Base-by-base conservation (phyloP, 1,284 basidiomycete genomes). In the Irpex sp. region DNA sequence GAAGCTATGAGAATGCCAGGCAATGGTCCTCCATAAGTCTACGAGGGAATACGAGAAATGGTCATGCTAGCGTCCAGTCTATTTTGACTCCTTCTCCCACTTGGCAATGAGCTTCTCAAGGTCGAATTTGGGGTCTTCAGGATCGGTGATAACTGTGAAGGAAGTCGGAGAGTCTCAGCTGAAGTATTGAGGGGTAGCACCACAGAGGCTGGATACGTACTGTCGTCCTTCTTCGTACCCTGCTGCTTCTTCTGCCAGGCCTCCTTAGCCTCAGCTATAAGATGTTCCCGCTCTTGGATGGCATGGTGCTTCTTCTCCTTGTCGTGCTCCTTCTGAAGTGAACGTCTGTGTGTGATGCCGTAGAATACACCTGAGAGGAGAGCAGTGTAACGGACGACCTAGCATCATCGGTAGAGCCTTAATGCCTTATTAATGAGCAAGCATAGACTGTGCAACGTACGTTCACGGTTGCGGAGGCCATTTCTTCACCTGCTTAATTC, bases 371-470 rank as follows among this genome's bases (percentile, higher is more conserved):
- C 97, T 62, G 86, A 84, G 67, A 92, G 80, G 69, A 99, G 88
- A 60, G 97, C 96, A 47, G 95, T 91, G 80, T 98, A 99, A 72
- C 97, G 94, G 73, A 93, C 92, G 76, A 98, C 96, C 97, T 99
- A 66, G 44, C 7, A 34, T 51, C 47, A 19, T 58, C 13, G 4
- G 11, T 31, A 52, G 9, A 4, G 34, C 5, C 9, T 47, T 15
- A 59, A 15, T 2, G 8, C 15, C 15, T 8, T 60, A 13, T 11
- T 34, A 5, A 2, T 47, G 15, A 13, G n/a, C n/a, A 17, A 5
- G 4, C n/a, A 31, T 7, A 59, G 34, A 57, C 2, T 13, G 5
- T 17, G 13, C 9, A 21, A 69, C 72, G 65, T 69, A 75, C 74
- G 68, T 75, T 75, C 59, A 74, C 73, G 21, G 74, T 75, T 51